Evolutionary conservation across 164 flowering plant species (phyloP).

Genomic region (Vitis vinifera): ASM3070453v1 NC_081818.1:27067001-27067500

Average conservation of each 20-base stretch:
- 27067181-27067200: not conserved
- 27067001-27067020: too few species aligned
- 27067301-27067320: too few species aligned
- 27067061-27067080: too few species aligned
- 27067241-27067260: not conserved
- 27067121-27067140: too few species aligned
- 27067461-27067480: not conserved
- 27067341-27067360: not conserved
- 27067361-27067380: not conserved
- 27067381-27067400: not conserved
- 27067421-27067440: not conserved
- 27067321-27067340: not conserved
- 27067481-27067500: not conserved
- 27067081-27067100: too few species aligned
- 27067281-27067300: too few species aligned
- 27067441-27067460: too few species aligned
- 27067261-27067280: not conserved
- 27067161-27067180: too few species aligned
- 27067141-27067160: too few species aligned
- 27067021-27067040: too few species aligned
- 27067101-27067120: too few species aligned
- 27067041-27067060: too few species aligned
- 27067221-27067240: not conserved
- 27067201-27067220: not conserved
- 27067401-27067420: not conserved